Conservation (phyloP, 768 basidiomycete species). For the Trametes villosa region DNA sequence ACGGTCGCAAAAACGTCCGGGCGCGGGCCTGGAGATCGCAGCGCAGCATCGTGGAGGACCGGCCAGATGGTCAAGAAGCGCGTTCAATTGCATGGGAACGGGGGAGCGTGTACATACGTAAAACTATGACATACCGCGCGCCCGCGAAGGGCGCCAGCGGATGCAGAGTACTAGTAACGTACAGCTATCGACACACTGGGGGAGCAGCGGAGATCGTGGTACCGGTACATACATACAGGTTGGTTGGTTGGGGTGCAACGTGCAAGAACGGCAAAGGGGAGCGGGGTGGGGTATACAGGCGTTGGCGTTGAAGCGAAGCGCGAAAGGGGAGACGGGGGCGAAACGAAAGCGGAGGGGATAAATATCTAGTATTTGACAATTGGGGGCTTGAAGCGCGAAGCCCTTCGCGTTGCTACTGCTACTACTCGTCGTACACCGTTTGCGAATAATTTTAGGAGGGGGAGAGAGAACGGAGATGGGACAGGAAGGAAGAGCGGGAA, state of each 20-base stretch:
- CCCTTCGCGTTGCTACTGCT: slow-evolving; percentile 46
- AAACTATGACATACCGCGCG: slow-evolving; percentile 9
- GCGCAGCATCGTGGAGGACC: background rate
- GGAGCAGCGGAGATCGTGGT: slow-evolving; percentile 9
- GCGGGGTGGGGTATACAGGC: slow-evolving; percentile 9
- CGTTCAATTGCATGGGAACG: slow-evolving; percentile 15
- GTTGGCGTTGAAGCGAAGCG: background rate
- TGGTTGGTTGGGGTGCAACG: background rate
- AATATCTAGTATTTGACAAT: slow-evolving; percentile 32
- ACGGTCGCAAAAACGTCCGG: background rate
- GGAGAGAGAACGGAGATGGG: slow-evolving; percentile 9
- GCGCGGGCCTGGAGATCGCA: background rate
- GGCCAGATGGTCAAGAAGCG: background rate
- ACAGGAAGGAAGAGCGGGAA: slow-evolving; percentile 9
- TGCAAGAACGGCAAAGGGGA: background rate
- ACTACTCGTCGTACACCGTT: slow-evolving; percentile 24
- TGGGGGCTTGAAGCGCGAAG: slow-evolving; percentile 54
- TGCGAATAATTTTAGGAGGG: slow-evolving; percentile 22
- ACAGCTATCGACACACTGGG: slow-evolving; percentile 13
- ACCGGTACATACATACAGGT: background rate
- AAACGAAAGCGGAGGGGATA: slow-evolving; percentile 22
- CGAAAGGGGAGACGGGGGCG: background rate
- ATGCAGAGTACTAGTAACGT: slow-evolving; percentile 13
- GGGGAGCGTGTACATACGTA: slow-evolving; percentile 16
- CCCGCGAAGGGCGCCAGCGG: background rate